Base-by-base conservation (phyloP, 2,329 filamentous ascomycete genomes). In the Geosmithia putterillii region DNA sequence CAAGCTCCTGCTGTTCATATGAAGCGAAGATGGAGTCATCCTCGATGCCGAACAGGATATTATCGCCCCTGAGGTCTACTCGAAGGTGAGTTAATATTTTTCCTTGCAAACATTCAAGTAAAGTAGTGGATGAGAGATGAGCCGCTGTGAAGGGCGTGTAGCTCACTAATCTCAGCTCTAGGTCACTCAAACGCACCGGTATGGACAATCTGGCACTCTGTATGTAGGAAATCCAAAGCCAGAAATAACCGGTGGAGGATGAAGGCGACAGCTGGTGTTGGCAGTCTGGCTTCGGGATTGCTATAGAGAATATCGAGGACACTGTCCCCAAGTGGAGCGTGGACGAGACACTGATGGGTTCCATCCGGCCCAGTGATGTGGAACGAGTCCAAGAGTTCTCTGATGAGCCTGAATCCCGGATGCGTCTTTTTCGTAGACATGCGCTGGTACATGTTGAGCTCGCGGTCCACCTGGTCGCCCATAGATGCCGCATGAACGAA, bases 31-130 rank as follows among this genome's bases (percentile, higher is more conserved):
- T 57, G 0, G 61, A 61, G 40, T 68, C 56, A 42, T 69, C 63
- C 0, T 44, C 38, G 37, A 67, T 62, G 7, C 57, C 56, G 28
- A 69, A 57, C 58, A 71, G 64, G 36, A 72, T 65, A 40, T 71
- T 71, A 45, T 67, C 62, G 3, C 63, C 61, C 47, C 66, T 69
- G 22, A 72, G 66, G 49, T 64, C 66, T 64, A 18, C 57, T 57
- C 57, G 57, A 22, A 58, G 54, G 32, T 57, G 49, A 6, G 55
- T 54, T 41, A 62, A 55, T 41, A 61, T 56, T 49, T 65, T 12
- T 19, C 42, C 6, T 35, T 15, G 8, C 25, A 22, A 3, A 5
- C 10, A 18, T 19, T 17, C 17, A 18, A 14, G 22, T 19, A 15
- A 6, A 22, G 4, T 17, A n/a, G n/a, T n/a, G n/a, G 10, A 32